Percentiles rank a stretch among this genome's conserved stretches.
Evolutionary conservation across 495 filamentous ascomycete species (phyloP).

Genomic region (Podospora appendiculata): DNA sequence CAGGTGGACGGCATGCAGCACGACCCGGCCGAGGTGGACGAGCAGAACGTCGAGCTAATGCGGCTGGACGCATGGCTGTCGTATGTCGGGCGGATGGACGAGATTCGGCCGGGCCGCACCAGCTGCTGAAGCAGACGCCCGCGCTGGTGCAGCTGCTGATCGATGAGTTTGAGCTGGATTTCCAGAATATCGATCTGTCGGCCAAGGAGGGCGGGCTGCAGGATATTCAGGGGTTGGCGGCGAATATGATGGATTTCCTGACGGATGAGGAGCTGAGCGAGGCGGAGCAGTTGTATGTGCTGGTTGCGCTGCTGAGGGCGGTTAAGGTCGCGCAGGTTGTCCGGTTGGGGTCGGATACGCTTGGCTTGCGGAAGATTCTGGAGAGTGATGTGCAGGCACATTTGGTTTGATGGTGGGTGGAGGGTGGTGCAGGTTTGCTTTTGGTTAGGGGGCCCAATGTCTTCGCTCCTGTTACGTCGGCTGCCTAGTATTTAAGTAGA

Average conservation of each 20-base stretch:
- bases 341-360: neutral
- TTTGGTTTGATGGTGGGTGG: neutral
- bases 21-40: neutral
- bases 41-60: neutral
- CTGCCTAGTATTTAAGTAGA: too few species aligned
- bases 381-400: neutral
- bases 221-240: neutral
- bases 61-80: neutral
- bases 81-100: neutral
- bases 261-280: neutral
- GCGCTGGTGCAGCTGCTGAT: neutral
- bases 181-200: neutral
- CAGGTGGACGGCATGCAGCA: neutral
- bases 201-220: neutral
- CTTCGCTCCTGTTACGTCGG: too few species aligned
- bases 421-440: too few species aligned
- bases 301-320: neutral
- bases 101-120: neutral
- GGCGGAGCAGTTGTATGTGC: neutral
- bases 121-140: neutral
- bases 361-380: neutral
- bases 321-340: neutral
- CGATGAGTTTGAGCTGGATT: neutral
- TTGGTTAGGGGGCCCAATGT: too few species aligned
- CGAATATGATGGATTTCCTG: neutral